Evolutionary conservation across 1,284 basidiomycete genomes (phyloP).

Genomic region (Ceratobasidium papillatum): DNA sequence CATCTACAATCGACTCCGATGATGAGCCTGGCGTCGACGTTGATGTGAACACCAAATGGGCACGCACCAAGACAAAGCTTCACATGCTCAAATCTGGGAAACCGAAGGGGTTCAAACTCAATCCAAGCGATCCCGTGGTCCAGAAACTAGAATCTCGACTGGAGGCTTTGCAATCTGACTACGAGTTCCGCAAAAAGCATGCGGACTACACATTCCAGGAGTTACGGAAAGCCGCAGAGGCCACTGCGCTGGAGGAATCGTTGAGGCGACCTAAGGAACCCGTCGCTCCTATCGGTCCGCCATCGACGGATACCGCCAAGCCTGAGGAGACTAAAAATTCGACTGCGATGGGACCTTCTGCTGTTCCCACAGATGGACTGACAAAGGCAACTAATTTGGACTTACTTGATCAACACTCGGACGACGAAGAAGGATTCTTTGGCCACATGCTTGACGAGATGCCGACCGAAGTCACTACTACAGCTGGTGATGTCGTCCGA

Average conservation of each 20-base stretch:
- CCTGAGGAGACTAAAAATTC: slow-evolving; percentile 50
- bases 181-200: slow-evolving; percentile 31
- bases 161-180: slow-evolving; percentile 15
- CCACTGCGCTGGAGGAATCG: slow-evolving; percentile 19
- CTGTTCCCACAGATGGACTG: background rate
- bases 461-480: slow-evolving; percentile 60
- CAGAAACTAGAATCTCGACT: slow-evolving; percentile 28
- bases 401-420: slow-evolving; percentile 52
- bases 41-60: slow-evolving; percentile 50
- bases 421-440: slow-evolving; percentile 71
- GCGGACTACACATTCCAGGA: slow-evolving; percentile 29
- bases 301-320: slow-evolving; percentile 22
- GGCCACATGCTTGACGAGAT: slow-evolving; percentile 78
- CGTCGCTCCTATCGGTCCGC: slow-evolving; percentile 26
- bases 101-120: slow-evolving; percentile 29
- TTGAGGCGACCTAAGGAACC: slow-evolving; percentile 31
- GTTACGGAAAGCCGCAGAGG: slow-evolving; percentile 7
- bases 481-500: slow-evolving; percentile 63
- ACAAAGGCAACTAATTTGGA: slow-evolving; percentile 56
- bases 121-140: slow-evolving; percentile 25
- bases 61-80: slow-evolving; percentile 17
- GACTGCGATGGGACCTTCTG: background rate
- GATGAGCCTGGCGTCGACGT: slow-evolving; percentile 52
- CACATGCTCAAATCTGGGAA: slow-evolving; percentile 36
- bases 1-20: slow-evolving; percentile 28